Evolutionary conservation across 352 stramenopile species (phyloP), one percentile per base, ranked within the genome.

Genomic region (Pythium rishiriense): DNA sequence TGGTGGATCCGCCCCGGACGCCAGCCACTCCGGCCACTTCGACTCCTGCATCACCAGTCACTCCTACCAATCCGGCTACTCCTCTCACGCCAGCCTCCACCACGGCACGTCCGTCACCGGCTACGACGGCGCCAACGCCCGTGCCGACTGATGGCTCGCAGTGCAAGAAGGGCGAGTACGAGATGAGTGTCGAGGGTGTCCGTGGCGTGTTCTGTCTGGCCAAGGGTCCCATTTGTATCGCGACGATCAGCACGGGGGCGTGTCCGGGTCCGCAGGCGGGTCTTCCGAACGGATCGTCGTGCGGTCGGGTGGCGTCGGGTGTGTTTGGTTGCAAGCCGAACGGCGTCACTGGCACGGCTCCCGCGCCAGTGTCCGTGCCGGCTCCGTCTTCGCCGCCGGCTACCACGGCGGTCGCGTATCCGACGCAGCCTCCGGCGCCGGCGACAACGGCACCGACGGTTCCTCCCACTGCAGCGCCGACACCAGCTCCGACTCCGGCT

Each of bases 261-360:
- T 68, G 62, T 45, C 62, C 62, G 35, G 62, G 46, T 19, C 9
- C 28, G 19, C 51, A 62, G 37, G 9, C n/a, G 4, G 62, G 62
- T 31, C 53, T 68, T 9, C 29, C 25, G 33, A 35, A 41, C 17
- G 62, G 62, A 1, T 57, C 62, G 21, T 59, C 39, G 35, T 64
- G 62, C 41, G 54, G 37, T 19, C 43, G n/a, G 12, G 62, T 69
- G 19, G n/a, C 12, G 19, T 54, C 53, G 39, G 53, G 53, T 6
- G 54, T 69, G 11, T 66, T 42, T 33, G 63, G 63, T 1, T 70
- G 63, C 42, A 69, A 58, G 31, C 35, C 50, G n/a, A 45, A 58
- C 56, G 49, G 49, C 17, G 37, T 24, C 8, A 17, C 21, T 19
- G 21, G 19, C 5, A 14, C 21, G 8, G 6, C 35, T 21, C 37